Percentiles rank a stretch among this genome's conserved stretches.
Evolutionary conservation across 2,329 filamentous ascomycete genomes (phyloP).

Genomic region (Gnomoniopsis sp.): DNA sequence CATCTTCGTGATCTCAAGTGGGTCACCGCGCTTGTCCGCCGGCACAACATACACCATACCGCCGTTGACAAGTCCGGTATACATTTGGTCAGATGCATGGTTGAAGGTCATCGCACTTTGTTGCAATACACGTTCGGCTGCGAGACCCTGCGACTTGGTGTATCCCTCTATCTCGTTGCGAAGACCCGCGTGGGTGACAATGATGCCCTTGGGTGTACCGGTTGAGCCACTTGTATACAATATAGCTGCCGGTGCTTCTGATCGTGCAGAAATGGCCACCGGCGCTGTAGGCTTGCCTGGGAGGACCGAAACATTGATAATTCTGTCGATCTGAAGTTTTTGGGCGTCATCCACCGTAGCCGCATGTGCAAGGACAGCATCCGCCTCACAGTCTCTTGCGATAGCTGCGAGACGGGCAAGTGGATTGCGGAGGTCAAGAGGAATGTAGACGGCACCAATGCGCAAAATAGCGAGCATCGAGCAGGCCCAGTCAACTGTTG

Average conservation of each 20-base stretch:
- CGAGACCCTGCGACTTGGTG: constrained; percentile 22
- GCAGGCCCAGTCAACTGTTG: neutral
- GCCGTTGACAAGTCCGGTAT: constrained; percentile 26
- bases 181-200: constrained; percentile 28
- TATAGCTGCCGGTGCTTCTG: constrained; percentile 23
- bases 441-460: neutral
- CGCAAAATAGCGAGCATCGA: neutral
- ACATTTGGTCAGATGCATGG: constrained; percentile 30
- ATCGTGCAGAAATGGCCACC: no score
- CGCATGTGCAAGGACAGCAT: neutral
- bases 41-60: constrained; percentile 28
- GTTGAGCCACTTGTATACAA: constrained; percentile 32
- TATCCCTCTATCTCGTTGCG: constrained; percentile 19
- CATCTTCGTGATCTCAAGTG: constrained; percentile 27
- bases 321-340: neutral
- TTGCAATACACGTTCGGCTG: constrained; percentile 29
- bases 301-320: neutral
- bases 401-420: neutral
- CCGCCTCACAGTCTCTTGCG: neutral
- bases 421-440: neutral
- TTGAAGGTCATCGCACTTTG: constrained; percentile 37
- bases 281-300: neutral
- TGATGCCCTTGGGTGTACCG: constrained; percentile 39
- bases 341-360: neutral
- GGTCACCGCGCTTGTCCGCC: constrained; percentile 27